Percentiles rank a stretch among this genome's conserved stretches.
Conservation (phyloP, 331 rosid genomes). For the Malus hybrid region DNA sequence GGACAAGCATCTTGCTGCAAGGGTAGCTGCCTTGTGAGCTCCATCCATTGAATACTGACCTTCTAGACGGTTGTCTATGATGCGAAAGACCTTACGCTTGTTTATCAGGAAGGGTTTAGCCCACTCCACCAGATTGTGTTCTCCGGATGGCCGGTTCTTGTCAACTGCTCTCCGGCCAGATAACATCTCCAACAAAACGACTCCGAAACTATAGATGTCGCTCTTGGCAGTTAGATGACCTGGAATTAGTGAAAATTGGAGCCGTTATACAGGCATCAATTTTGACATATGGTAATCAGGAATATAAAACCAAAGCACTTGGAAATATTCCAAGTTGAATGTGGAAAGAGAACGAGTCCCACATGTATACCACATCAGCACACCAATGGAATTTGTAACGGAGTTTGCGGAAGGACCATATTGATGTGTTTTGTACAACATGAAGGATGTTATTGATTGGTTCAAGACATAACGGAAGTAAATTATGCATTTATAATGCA, state of each 20-base stretch:
- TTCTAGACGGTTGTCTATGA: slow-evolving; percentile 73
- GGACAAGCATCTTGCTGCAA: slow-evolving; percentile 65
- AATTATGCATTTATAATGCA: no score
- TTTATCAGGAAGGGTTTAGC: slow-evolving; percentile 67
- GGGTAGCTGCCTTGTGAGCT: slow-evolving; percentile 54
- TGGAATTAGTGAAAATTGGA: slow-evolving; percentile 13
- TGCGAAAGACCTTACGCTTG: slow-evolving; percentile 55
- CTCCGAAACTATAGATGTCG: slow-evolving; percentile 89
- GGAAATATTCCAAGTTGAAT: neutral
- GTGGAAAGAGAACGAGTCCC: no score
- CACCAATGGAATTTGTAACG: no score
- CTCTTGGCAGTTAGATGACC: slow-evolving; percentile 82
- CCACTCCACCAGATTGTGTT: slow-evolving; percentile 85
- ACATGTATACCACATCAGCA: no score
- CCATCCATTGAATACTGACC: slow-evolving; percentile 76
- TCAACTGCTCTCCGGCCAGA: slow-evolving; percentile 84
- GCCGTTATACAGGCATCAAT: neutral
- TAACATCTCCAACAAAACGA: slow-evolving; percentile 74
- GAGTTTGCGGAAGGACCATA: no score
- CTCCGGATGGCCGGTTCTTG: slow-evolving; percentile 76
- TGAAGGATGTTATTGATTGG: no score
- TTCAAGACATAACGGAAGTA: no score
- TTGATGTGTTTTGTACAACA: no score
- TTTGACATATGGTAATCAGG: neutral
- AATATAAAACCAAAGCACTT: neutral